Base-by-base conservation (phyloP, 116 monocot species). In the Posidonia oceanica region DNA sequence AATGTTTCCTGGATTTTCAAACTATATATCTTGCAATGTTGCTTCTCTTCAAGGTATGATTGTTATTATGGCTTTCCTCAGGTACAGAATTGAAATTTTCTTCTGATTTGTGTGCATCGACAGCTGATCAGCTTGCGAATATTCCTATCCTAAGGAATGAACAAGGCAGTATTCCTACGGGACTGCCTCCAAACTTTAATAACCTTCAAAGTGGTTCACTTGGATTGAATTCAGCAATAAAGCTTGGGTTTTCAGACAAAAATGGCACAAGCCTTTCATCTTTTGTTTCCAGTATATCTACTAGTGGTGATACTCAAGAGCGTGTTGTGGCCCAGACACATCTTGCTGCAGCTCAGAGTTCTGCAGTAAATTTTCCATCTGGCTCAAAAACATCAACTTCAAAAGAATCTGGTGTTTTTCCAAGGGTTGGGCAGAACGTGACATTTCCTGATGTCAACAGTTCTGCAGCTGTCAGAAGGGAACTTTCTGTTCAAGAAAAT, bases 151-250 rank as follows among this genome's bases (percentile, higher is more conserved):
- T 13, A n/a, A 55, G 3, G 4, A 62, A 36, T 62, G 29, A 62
- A 62, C n/a, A 20, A 12, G 36, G 37, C 5, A 14, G 14, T 36
- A 38, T 29, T 62, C 14, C 62, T 36, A 11, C 10, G 14, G 14
- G 36, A 22, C 62, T 36, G 36, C 3, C 62, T 37, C 14, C 7
- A 62, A 21, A 17, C 55, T 72, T 74, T 73, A 61, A 56, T 76
- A 54, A 64, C 42, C 40, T 22, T 71, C 69, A 62, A 15, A 78
- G 63, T 72, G 64, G 53, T 63, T 69, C 72, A 59, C 63, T 64
- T 75, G 68, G 54, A 56, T 74, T 76, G 36, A 76, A 74, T 67
- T 73, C 71, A 36, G 36, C 60, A 29, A 73, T 61, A 38, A 79
- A 82, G 15, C 3, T 64, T 14, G 66, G 66, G 29, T 41, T 36